These are phyloP conservation scores for Astrothelium subdiscretum DNA, from an alignment of 495 filamentous ascomycete genomes.

Conservation along the genomic window DNA sequence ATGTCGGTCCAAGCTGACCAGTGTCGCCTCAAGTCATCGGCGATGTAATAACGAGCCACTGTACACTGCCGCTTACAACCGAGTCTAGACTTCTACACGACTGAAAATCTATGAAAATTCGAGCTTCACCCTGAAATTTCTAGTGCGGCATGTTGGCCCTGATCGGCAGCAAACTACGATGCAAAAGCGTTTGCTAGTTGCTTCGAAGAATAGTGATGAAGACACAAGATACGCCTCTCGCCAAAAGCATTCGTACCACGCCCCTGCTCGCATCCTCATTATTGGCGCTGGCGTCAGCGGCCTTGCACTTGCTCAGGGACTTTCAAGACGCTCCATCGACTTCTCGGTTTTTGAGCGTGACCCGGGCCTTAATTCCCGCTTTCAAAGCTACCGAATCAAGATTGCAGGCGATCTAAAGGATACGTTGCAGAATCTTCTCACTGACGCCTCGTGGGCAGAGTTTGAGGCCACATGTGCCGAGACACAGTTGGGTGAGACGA, in stretches of 20 bases:
- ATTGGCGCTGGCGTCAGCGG: conserved; percentile 28
- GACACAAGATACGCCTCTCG: neutral
- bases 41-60: neutral
- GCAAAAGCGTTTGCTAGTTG: neutral
- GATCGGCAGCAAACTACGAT: neutral
- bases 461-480: conserved; percentile 17
- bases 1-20: neutral
- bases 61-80: neutral
- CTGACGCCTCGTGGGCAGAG: conserved; percentile 13
- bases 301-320: conserved; percentile 41
- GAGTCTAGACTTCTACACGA: neutral
- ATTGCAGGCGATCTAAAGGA: neutral
- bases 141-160: neutral
- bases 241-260: neutral
- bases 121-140: neutral
- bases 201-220: neutral
- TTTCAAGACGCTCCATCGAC: conserved; percentile 38
- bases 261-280: conserved; percentile 16
- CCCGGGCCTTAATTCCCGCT: conserved; percentile 24
- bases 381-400: conserved; percentile 26
- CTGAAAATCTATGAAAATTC: neutral
- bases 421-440: conserved; percentile 2
- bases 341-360: conserved; percentile 43
- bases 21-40: neutral
- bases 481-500: neutral